A percentile compares a stretch with the other conserved stretches of the same genome.
These are phyloP conservation scores for Erucastrum elatum DNA, from an alignment of 345 rosid genomes.

Conservation along the genomic window DNA sequence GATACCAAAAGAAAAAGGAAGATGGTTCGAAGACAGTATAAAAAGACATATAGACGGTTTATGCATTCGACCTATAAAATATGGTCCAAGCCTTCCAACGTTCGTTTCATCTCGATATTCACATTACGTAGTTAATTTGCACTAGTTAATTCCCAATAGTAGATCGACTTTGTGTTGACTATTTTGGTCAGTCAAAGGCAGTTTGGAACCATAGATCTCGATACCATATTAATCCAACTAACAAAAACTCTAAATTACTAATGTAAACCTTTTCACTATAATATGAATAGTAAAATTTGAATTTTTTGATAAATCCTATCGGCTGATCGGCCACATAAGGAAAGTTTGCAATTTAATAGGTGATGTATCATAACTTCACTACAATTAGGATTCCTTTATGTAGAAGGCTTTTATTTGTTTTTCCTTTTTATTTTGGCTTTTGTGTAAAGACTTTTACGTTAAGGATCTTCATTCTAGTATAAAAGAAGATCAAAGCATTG, in stretches of 20 bases:
- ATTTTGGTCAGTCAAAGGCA: not conserved
- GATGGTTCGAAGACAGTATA: not conserved
- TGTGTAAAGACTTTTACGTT: too few relatives aligned
- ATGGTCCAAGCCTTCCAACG: not conserved
- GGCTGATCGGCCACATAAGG: too few relatives aligned
- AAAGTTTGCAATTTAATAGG: not conserved
- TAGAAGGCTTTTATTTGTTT: too few relatives aligned
- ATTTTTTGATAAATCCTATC: too few relatives aligned
- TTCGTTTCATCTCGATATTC: not conserved
- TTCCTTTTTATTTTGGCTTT: too few relatives aligned
- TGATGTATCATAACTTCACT: too few relatives aligned
- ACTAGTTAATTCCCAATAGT: not conserved
- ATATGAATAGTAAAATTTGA: not conserved
- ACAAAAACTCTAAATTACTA: not conserved
- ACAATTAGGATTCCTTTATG: too few relatives aligned
- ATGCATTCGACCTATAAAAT: not conserved
- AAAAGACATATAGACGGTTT: not conserved
- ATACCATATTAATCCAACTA: not conserved
- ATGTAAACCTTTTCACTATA: not conserved
- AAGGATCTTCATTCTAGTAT: too few relatives aligned
- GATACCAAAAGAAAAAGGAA: not conserved
- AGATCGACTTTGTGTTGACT: not conserved
- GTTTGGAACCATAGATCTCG: not conserved
- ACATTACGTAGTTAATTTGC: not conserved
- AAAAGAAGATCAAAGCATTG: too few relatives aligned